Base-by-base conservation (phyloP, 192 early-diverging fungal genomes). In the Backusella parvicylindrica region DNA sequence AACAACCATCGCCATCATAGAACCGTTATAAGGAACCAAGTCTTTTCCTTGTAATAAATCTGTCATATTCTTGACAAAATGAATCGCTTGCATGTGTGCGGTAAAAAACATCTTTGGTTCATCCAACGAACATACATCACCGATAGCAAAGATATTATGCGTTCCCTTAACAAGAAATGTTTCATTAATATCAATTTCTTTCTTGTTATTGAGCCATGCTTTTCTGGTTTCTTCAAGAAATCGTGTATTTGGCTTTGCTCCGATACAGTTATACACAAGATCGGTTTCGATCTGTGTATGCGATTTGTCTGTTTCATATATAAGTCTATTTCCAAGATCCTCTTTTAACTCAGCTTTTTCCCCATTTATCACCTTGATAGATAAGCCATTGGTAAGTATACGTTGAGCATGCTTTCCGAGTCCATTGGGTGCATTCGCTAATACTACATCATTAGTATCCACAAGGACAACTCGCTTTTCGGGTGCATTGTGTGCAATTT, bases 71-170 rank as follows among this genome's bases (percentile, higher is more conserved):
- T 68, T 28, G 13, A 33, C 30, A 50, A 32, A 75, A 67, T 75
- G 65, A 11, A 75, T 26, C 12, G 64, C 73, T 67, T 75, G 73
- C 73, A 75, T 75, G 28, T 75, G 73, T 7, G 73, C 64, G 16
- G 73, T 75, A 68, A 53, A 75, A 18, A 67, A 75, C 73, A 75
- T 75, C 26, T 75, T 75, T 28, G 63, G 31, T 28, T 75, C 73
- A 1, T 43, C 23, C 7, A 67, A 6, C 15, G 37, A 32, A 35
- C 41, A 43, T 3, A 47, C 31, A 38, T 75, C 73, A 15, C 73
- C 73, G 49, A 75, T 47, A 1, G 73, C 63, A 50, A 40, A 75
- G 0, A 75, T 31, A 35, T 68, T 49, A 3, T 37, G 18, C 1
- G 36, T 43, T 18, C 33, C 38, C 21, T 75, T 31, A 11, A 75